These are phyloP conservation scores for Ceraceosorus guamensis DNA, from an alignment of 1,284 basidiomycete genomes.

Conservation along the genomic window DNA sequence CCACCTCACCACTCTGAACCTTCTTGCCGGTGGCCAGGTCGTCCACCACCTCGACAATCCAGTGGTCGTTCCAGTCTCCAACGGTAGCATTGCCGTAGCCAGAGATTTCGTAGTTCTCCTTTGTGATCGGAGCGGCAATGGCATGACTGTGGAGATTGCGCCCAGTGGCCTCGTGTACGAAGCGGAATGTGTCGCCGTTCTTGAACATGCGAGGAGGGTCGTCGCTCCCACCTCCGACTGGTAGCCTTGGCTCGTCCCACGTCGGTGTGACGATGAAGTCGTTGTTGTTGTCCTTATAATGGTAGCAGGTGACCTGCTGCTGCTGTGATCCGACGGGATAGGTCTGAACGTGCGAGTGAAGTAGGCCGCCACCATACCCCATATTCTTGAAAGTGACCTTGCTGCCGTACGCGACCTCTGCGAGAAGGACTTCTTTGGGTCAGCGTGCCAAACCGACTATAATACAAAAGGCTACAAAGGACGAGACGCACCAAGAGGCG, in stretches of 20 bases:
- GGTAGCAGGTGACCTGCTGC: conserved; percentile 97
- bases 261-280: conserved; percentile 74
- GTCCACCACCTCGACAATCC: conserved; percentile 89
- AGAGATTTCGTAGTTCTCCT: conserved; percentile 83
- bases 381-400: conserved; percentile 92
- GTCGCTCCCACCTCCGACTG: conserved; percentile 18
- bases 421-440: not conserved
- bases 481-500: conserved; percentile 15
- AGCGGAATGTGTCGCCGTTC: conserved; percentile 71
- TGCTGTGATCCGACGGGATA: conserved; percentile 87
- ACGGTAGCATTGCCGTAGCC: conserved; percentile 81
- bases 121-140: conserved; percentile 78
- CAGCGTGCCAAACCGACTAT: not conserved
- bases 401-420: conserved; percentile 79
- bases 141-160: conserved; percentile 90
- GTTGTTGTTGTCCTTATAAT: conserved; percentile 98
- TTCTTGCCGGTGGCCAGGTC: conserved; percentile 57
- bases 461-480: not conserved
- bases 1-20: conserved; percentile 57
- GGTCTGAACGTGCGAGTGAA: conserved; percentile 92
- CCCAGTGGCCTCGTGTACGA: conserved; percentile 71
- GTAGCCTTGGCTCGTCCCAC: conserved; percentile 58
- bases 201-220: conserved; percentile 58
- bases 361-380: conserved; percentile 90
- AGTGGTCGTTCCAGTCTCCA: conserved; percentile 82